These are phyloP conservation scores for Melaleuca alternifolia DNA, from an alignment of 345 rosid species.

Conservation along the genomic window DNA sequence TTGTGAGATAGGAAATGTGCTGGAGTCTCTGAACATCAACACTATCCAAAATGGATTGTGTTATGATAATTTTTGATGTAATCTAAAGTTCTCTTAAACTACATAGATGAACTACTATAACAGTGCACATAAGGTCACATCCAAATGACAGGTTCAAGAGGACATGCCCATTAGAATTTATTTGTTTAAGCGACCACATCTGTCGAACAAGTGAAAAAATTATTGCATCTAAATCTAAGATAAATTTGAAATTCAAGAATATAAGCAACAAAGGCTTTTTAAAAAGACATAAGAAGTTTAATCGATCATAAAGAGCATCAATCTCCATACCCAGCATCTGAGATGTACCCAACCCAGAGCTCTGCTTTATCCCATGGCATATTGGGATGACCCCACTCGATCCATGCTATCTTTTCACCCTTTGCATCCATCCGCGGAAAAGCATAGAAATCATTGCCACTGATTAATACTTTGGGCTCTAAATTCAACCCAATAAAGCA, in stretches of 20 bases:
- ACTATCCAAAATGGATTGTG: neutral
- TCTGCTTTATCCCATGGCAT: conserved; percentile 98
- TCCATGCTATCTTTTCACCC: conserved; percentile 83
- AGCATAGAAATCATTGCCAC: conserved; percentile 91
- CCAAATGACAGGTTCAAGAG: neutral
- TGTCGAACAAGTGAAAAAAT: neutral
- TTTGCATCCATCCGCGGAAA: conserved; percentile 75
- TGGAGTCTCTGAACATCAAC: neutral
- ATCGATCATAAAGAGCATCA: neutral
- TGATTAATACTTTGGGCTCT: conserved; percentile 68
- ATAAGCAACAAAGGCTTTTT: neutral
- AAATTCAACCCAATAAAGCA: conserved; percentile 2
- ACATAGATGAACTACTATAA: neutral
- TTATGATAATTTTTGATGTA: neutral
- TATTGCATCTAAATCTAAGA: neutral
- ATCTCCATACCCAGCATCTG: conserved; percentile 60
- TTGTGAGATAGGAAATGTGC: neutral
- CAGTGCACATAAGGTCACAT: neutral
- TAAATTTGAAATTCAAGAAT: neutral
- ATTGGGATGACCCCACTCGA: conserved; percentile 84
- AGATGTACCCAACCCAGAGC: conserved; percentile 88
- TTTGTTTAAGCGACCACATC: neutral
- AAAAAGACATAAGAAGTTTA: neutral
- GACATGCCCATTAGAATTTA: neutral
- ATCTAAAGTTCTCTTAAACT: neutral